Base-by-base conservation (phyloP, 2,329 filamentous ascomycete species). In the Orbilia quercus region DNA sequence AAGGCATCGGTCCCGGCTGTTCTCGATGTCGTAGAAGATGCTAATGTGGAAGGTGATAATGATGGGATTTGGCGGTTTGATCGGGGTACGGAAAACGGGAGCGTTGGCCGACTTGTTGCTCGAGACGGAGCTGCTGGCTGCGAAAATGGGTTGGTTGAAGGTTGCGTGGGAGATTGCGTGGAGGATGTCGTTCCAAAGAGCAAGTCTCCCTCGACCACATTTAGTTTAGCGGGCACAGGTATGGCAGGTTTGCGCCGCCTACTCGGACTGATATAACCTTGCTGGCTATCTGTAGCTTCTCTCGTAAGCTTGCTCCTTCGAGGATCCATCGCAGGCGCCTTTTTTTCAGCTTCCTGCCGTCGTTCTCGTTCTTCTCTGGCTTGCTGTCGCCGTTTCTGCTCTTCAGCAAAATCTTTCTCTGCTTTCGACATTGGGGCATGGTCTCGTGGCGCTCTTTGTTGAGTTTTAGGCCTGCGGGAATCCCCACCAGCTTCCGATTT, bases 221-320 rank as follows among this genome's bases (percentile, higher is more conserved):
- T 1, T 82, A 79, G 71, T 83, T 9, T 76, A 0, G 75, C 74
- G 23, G 63, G 55, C 2, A 45, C 40, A 75, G 77, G 55, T 80
- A 59, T 47, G 54, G 82, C 18, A 83, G 82, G 53, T 84, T 83
- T 23, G 83, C 91, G 80, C 89, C 94, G 78, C 92, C 87, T 86
- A 20, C 91, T 91, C 53, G 92, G 91, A 79, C 93, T 97, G 64
- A 97, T 85, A 80, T 98, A 97, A 28, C 89, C 90, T 77, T 96
- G 88, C 12, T 91, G 86, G 53, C 87, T 89, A 78, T 96, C 92
- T 9, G 90, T 84, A 0, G 87, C 86, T 78, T 92, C 86, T 76
- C 90, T 88, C 72, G 85, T 91, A 11, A 96, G 83, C 47, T 76
- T 77, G 2, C 65, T 59, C 14, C 73, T 75, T 23, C 76, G 48